A percentile compares a stretch with the other conserved stretches of the same genome.
Conservation (phyloP, 129 eudicot genomes). For the Ambrosia artemisiifolia region DNA sequence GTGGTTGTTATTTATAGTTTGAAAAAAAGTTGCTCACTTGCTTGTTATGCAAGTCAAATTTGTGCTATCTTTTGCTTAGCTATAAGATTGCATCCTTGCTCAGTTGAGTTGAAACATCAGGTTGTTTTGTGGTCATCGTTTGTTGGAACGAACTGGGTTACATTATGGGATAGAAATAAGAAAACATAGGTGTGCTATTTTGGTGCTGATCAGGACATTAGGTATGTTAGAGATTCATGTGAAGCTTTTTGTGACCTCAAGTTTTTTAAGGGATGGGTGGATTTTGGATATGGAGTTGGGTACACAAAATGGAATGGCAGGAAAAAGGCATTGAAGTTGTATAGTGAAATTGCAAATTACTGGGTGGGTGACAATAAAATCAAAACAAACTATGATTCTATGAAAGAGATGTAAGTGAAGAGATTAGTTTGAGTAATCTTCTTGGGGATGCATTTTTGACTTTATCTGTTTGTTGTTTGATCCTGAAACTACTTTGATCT, state of each 20-base stretch:
- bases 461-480: background rate
- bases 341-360: background rate
- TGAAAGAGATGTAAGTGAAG: background rate
- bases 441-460: too few species aligned
- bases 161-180: background rate
- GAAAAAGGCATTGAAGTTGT: background rate
- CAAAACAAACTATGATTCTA: background rate
- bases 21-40: background rate
- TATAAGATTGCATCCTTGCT: slow-evolving; percentile 6
- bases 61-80: background rate
- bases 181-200: background rate
- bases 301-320: background rate
- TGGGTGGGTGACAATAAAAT: background rate
- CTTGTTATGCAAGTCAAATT: background rate
- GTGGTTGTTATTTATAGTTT: background rate
- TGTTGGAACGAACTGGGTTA: slow-evolving; percentile 9
- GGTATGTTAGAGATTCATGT: background rate
- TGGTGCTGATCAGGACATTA: background rate
- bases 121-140: slow-evolving; percentile 7
- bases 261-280: background rate
- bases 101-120: background rate
- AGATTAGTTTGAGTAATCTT: too few species aligned
- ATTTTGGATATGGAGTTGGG: slow-evolving; percentile 1
- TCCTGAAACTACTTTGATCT: background rate
- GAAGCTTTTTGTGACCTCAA: background rate